Evolutionary conservation across 768 basidiomycete species (phyloP), one percentile per base, ranked within the genome.

Genomic region (Trichaptum fuscoviolaceum): DNA sequence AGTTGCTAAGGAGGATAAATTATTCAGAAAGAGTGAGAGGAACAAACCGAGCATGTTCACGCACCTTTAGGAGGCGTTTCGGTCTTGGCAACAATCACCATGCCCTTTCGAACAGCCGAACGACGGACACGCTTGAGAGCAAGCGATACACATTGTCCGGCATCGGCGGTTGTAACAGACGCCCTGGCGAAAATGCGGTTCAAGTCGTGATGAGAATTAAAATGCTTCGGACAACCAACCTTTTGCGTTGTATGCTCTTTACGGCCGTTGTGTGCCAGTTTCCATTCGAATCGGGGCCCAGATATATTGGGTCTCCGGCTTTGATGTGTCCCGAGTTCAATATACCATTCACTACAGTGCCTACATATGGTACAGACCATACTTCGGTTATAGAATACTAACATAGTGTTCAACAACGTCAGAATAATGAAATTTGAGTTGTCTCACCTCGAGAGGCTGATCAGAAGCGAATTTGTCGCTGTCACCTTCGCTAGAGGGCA

Each of bases 271-370:
- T 83, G 68, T 88, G 85, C 76, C 90, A 99, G 71, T 92, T 89
- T 1, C 96, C 96, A 64, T 95, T 93, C 0, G 92, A 86, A 74
- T 99, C 97, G 0, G 97, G 97, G 0, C 96, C 97, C 62, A 97
- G 80, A 24, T 94, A 76, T 27, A 96, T 86, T 0, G 87, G 75
- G 72, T 99, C 95, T 26, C 94, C 95, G 5, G 88, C 83, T 75
- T 89, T 91, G 66, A 91, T 77, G 52, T 78, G 82, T 35, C 93
- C 93, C 58, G 86, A 81, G 72, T 93, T 91, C 67, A 95, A 74
- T 70, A 95, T 91, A 1, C 92, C 92, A 73, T 94, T 90, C 62
- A 92, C 88, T 24, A 94, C 92, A 9, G 91, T 92, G 67, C 90
- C 90, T 7, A 92, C 91, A 67, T 92, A 93, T 7, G 91, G 91